Evolutionary conservation across 139 green algal species (phyloP).

Genomic region (Chlamydomonas eustigma): DNA sequence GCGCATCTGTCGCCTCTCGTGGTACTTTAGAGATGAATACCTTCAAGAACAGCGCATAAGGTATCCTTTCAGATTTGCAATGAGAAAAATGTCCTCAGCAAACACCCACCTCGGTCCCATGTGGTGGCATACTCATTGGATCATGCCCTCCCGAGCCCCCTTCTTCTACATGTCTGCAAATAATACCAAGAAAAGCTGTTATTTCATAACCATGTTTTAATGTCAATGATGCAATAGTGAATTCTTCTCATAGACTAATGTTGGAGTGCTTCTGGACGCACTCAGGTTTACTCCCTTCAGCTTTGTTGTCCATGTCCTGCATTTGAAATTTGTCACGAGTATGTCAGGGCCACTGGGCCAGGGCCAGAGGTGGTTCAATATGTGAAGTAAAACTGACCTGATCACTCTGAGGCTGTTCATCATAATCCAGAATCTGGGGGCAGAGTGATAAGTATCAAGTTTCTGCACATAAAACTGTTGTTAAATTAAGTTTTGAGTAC

Average conservation of each 20-base stretch:
- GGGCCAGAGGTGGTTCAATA: too few relatives aligned
- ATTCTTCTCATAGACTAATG: too few relatives aligned
- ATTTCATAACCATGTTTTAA: too few relatives aligned
- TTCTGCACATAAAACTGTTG: too few relatives aligned
- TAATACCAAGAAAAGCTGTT: too few relatives aligned
- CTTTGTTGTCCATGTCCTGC: background rate
- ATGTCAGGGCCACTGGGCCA: too few relatives aligned
- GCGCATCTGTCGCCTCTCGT: constrained; percentile 49
- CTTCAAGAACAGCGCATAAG: constrained; percentile 28
- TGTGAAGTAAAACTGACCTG: too few relatives aligned
- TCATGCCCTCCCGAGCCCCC: background rate
- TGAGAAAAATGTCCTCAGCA: background rate
- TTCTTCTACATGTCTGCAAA: background rate
- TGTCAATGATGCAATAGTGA: too few relatives aligned
- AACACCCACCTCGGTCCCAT: constrained; percentile 19
- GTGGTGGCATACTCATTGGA: constrained; percentile 17
- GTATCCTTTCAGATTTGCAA: background rate
- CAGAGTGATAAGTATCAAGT: too few relatives aligned
- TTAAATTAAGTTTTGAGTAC: too few relatives aligned
- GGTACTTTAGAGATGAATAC: constrained; percentile 73
- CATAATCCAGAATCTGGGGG: constrained; percentile 4
- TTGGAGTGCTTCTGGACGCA: background rate
- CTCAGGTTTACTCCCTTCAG: background rate
- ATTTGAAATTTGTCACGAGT: background rate
- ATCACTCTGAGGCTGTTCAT: constrained; percentile 3